These are phyloP conservation scores for Sphagnurus paluster DNA, from an alignment of 1,284 basidiomycete species.

Conservation along the genomic window DNA sequence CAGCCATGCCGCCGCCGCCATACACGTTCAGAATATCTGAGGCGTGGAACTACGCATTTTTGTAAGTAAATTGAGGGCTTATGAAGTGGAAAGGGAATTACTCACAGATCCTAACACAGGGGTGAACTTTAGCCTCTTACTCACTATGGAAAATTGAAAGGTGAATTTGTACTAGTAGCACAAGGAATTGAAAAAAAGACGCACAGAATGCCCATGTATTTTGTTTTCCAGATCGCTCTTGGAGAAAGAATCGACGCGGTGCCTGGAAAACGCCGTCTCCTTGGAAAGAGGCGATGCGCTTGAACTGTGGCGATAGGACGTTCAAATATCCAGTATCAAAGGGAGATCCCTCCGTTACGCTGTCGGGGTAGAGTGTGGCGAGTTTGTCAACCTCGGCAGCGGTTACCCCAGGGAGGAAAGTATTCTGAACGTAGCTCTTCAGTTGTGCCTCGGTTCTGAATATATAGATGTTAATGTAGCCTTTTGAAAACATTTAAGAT, in stretches of 20 bases:
- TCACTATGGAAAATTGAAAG: slow-evolving; percentile 31
- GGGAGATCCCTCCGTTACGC: slow-evolving; percentile 48
- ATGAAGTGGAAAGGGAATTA: slow-evolving; percentile 4
- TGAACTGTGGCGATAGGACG: slow-evolving; percentile 48
- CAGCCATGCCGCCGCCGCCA: slow-evolving; percentile 34
- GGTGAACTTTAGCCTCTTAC: slow-evolving; percentile 41
- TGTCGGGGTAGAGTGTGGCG: slow-evolving; percentile 39
- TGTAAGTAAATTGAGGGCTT: slow-evolving; percentile 7
- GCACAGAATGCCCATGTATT: slow-evolving; percentile 48
- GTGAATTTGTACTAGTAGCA: too few relatives aligned
- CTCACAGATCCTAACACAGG: slow-evolving; percentile 47
- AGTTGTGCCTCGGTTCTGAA: slow-evolving; percentile 14
- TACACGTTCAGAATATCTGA: slow-evolving; percentile 41
- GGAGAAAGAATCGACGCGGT: slow-evolving; percentile 49
- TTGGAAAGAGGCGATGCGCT: slow-evolving; percentile 49
- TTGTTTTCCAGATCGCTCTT: slow-evolving; percentile 41
- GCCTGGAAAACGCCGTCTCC: slow-evolving; percentile 57
- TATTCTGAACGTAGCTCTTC: slow-evolving; percentile 11
- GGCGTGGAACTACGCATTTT: slow-evolving; percentile 35
- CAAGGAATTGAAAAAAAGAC: slow-evolving; percentile 4
- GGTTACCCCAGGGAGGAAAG: slow-evolving; percentile 29
- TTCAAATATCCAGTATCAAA: slow-evolving; percentile 47
- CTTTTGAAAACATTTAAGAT: neutral
- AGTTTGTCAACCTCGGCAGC: slow-evolving; percentile 31
- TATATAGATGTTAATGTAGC: neutral